Base-by-base conservation (phyloP, 2,329 filamentous ascomycete species). In the Cladosporium phlei region DNA sequence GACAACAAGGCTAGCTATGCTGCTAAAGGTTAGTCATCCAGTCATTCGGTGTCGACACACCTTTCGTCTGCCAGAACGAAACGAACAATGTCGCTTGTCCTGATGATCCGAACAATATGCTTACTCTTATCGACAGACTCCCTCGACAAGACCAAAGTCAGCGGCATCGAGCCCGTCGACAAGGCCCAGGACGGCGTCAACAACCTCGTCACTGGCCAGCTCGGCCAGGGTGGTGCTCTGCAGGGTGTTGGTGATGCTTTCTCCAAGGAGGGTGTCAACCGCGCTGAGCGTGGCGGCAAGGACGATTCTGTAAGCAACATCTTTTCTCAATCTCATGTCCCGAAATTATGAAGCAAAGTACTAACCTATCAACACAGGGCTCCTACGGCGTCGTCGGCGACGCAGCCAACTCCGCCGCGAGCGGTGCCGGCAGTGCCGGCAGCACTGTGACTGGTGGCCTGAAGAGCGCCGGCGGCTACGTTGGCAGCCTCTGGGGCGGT, bases 1-100 rank as follows among this genome's bases (percentile, higher is more conserved):
- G 83, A 87, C 61, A 88, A 88, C 74, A 87, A 88, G 67, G 78
- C 82, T 4, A 83, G 78, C 61, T 88, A 88, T 59, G 72, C 79
- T 5, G 75, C 83, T 2, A 86, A 83, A 66, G 76, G 84, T 86
- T 64, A 25, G 69, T 64, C 30, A n/a, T n/a, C n/a, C n/a, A n/a
- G n/a, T n/a, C n/a, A n/a, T n/a, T n/a, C n/a, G n/a, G n/a, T n/a
- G n/a, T n/a, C n/a, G n/a, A n/a, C n/a, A n/a, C n/a, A n/a, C n/a
- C n/a, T n/a, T n/a, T n/a, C n/a, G n/a, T n/a, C n/a, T n/a, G n/a
- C n/a, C n/a, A n/a, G n/a, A n/a, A n/a, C n/a, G n/a, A n/a, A n/a
- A n/a, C n/a, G n/a, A n/a, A n/a, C n/a, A n/a, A n/a, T n/a, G n/a
- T n/a, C n/a, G n/a, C 4, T 5, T 33, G 30, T 17, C 7, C 19